Evolutionary conservation across 2,329 filamentous ascomycete species (phyloP).

Genomic region (Xylaria sp.): DNA sequence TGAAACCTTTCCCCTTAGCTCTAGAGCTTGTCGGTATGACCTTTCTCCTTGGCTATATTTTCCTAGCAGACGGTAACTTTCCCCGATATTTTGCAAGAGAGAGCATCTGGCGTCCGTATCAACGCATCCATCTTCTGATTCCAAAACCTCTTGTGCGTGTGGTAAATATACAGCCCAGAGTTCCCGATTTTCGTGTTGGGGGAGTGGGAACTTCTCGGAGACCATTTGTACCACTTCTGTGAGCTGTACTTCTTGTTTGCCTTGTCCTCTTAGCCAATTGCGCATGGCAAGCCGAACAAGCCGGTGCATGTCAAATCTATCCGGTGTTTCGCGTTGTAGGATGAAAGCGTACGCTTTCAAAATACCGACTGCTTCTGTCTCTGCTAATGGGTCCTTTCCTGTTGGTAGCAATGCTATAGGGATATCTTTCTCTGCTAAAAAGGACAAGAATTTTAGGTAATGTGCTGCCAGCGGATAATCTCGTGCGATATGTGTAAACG

Average conservation of each 20-base stretch:
- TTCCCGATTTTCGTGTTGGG: background rate
- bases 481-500: background rate
- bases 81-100: background rate
- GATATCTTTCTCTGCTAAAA: background rate
- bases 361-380: background rate
- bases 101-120: background rate
- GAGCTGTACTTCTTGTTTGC: background rate
- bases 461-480: background rate
- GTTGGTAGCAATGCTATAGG: background rate
- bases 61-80: background rate
- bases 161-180: background rate
- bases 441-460: background rate
- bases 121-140: background rate
- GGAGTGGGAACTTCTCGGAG: background rate
- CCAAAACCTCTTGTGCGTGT: background rate
- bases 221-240: background rate
- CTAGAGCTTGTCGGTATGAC: conserved; percentile 12
- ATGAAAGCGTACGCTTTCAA: background rate
- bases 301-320: background rate
- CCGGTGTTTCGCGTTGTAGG: background rate
- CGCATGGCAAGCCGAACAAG: background rate
- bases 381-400: background rate
- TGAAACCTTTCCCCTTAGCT: background rate
- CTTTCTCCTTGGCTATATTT: conserved; percentile 16
- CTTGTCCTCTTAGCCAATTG: background rate